phyloP scores from a whole-genome alignment of 169 alveolate species.

The Babesia microti region DNA sequence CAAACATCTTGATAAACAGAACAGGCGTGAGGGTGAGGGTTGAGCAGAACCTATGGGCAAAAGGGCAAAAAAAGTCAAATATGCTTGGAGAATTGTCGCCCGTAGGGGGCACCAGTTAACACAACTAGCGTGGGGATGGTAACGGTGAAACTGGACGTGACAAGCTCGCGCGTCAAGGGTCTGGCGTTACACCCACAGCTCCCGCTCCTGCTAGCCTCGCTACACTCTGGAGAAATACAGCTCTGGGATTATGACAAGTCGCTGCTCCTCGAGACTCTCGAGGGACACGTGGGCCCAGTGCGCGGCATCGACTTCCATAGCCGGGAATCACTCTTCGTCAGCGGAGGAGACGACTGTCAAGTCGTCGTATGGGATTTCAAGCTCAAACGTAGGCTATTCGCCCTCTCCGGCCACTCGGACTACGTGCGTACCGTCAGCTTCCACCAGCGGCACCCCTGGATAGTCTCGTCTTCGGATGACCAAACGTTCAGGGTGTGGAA shows the following conservation, averaged over 20 bases:
- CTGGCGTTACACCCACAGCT: constrained; percentile 86
- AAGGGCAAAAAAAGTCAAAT: no score
- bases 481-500: constrained; percentile 93
- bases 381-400: constrained; percentile 80
- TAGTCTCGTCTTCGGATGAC: constrained; percentile 88
- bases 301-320: constrained; percentile 87
- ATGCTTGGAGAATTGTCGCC: no score
- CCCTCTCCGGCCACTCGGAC: constrained; percentile 88
- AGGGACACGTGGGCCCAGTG: constrained; percentile 94
- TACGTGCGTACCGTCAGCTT: constrained; percentile 89
- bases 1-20: no score
- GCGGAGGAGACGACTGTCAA: constrained; percentile 94
- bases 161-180: constrained; percentile 88
- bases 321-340: constrained; percentile 85
- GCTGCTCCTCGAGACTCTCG: constrained; percentile 65
- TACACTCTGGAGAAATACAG: constrained; percentile 88
- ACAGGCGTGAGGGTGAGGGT: no score
- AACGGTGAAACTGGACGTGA: constrained; percentile 50
- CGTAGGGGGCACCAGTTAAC: constrained; percentile 4
- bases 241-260: constrained; percentile 84
- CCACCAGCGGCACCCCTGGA: constrained; percentile 92
- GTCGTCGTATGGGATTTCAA: constrained; percentile 88
- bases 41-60: no score
- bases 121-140: background rate
- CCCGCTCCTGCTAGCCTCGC: constrained; percentile 83